Percentiles rank a stretch among this genome's conserved stretches.
phyloP scores from a whole-genome alignment of 2,329 filamentous ascomycete species.

The Ophidiomyces ophidiicola region DNA sequence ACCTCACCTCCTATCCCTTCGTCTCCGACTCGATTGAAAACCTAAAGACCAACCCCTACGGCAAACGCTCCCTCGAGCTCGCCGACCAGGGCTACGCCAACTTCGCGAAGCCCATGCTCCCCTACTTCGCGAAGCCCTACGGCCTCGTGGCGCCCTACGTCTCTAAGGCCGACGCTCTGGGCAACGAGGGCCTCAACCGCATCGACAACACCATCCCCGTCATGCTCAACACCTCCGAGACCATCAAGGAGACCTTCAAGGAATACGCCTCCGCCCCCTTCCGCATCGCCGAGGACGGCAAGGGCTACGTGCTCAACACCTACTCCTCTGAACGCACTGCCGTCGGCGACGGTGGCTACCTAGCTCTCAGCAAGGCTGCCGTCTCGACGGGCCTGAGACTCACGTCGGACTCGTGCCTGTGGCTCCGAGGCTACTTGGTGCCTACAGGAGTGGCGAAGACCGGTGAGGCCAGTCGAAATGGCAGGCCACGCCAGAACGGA shows the following conservation, averaged over 20 bases:
- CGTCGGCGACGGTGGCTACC: conserved; percentile 42
- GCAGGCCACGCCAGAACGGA: conserved; percentile 8
- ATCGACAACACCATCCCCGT: conserved; percentile 60
- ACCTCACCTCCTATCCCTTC: conserved; percentile 72
- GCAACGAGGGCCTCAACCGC: conserved; percentile 56
- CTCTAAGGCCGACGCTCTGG: conserved; percentile 64
- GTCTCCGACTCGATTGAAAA: conserved; percentile 65
- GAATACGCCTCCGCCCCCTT: conserved; percentile 51
- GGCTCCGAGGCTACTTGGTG: conserved; percentile 35
- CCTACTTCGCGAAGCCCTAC: conserved; percentile 68
- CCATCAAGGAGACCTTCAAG: conserved; percentile 54
- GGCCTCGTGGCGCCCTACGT: conserved; percentile 76
- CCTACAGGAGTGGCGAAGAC: conserved; percentile 2
- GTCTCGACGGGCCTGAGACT: conserved; percentile 57
- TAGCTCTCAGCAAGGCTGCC: conserved; percentile 58
- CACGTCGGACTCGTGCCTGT: conserved; percentile 51
- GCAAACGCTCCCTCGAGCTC: conserved; percentile 67
- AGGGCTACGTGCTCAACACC: conserved; percentile 32
- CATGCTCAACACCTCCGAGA: conserved; percentile 62
- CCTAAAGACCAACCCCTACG: conserved; percentile 71
- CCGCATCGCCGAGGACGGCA: conserved; percentile 49
- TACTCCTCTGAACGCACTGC: conserved; percentile 37
- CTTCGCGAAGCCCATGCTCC: conserved; percentile 64
- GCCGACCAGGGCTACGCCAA: conserved; percentile 62
- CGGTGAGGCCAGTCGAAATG: not conserved